Evolutionary conservation across 2,329 filamentous ascomycete species (phyloP), one percentile per base, ranked within the genome.

Genomic region (Cylindrodendrum hubeiense): DNA sequence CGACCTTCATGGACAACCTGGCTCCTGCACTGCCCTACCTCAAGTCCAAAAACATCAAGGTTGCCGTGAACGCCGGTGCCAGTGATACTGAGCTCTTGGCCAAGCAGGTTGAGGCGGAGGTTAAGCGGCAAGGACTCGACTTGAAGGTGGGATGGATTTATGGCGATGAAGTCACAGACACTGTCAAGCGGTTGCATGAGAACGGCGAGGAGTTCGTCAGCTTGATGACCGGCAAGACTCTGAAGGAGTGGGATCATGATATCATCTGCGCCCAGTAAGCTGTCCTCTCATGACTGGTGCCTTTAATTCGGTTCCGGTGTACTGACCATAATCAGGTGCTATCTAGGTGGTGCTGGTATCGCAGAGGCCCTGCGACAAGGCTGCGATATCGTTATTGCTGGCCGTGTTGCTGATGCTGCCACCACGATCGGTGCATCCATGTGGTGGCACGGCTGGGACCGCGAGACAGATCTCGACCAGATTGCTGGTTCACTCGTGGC

Each of bases 371-470:
- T 84, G 5, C 73, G 75, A 10, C 69, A 67, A 7, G 82, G 81
- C 0, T 82, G 81, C 12, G 80, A 84, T 55, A 81, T 85, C 28
- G 75, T 85, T 54, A 78, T 85, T 19, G 84, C 81, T 60, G 83
- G 82, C 2, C 79, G 83, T 13, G 82, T 83, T 3, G 79, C 81
- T 1, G 83, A 84, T 63, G 83, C 84, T 1, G 81, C 79, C 3
- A 83, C 83, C 0, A 85, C 86, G 0, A 86, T 88, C 52, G 86
- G 82, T 0, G 84, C 84, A 0, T 85, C 85, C 0, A 82, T 81
- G 76, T 88, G 79, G 75, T 88, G 85, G 85, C 80, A 87, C 64
- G 73, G 78, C 3, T 89, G 86, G 86, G 63, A 68, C 2, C 79
- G 82, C 17, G 79, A 76, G 56, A 69, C 67, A 0, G 78, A 83